Conservation (phyloP, 176 grass and related monocot genomes). For the Oryza brachyantha region DNA sequence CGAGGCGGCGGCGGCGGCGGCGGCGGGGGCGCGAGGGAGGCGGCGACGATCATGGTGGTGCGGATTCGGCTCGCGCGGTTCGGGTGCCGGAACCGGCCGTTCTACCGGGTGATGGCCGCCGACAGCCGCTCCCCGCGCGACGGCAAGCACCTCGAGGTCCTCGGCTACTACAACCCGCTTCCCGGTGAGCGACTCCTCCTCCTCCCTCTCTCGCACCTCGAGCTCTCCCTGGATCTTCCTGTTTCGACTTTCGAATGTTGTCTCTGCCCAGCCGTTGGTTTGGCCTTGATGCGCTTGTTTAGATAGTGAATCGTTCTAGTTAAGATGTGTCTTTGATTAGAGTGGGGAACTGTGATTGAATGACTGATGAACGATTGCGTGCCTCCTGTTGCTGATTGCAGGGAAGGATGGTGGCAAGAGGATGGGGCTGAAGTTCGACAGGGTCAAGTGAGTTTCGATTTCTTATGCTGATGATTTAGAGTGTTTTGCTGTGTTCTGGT, state of each 20-base stretch:
- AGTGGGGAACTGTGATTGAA: background rate
- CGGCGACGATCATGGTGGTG: conserved; percentile 83
- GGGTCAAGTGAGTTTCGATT: conserved; percentile 63
- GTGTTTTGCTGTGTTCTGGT: background rate
- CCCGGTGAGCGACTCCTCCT: conserved; percentile 30
- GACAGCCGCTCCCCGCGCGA: conserved; percentile 75
- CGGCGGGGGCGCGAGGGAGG: background rate
- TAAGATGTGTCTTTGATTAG: background rate
- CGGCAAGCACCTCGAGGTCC: conserved; percentile 80
- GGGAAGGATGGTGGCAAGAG: conserved; percentile 83
- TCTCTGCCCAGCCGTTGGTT: background rate
- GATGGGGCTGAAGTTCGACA: conserved; percentile 86
- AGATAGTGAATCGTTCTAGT: background rate
- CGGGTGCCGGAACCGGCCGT: conserved; percentile 67
- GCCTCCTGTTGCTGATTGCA: conserved; percentile 23
- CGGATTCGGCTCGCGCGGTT: conserved; percentile 72
- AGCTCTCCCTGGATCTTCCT: background rate
- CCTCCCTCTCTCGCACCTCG: background rate
- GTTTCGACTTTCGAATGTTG: background rate
- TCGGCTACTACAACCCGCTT: conserved; percentile 91
- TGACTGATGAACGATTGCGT: background rate
- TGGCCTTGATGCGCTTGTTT: background rate
- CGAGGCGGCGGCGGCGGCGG: background rate
- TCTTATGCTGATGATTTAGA: background rate
- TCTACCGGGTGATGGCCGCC: conserved; percentile 85